Conservation (phyloP, 2,329 filamentous ascomycete species). For the Cytospora piceicola region DNA sequence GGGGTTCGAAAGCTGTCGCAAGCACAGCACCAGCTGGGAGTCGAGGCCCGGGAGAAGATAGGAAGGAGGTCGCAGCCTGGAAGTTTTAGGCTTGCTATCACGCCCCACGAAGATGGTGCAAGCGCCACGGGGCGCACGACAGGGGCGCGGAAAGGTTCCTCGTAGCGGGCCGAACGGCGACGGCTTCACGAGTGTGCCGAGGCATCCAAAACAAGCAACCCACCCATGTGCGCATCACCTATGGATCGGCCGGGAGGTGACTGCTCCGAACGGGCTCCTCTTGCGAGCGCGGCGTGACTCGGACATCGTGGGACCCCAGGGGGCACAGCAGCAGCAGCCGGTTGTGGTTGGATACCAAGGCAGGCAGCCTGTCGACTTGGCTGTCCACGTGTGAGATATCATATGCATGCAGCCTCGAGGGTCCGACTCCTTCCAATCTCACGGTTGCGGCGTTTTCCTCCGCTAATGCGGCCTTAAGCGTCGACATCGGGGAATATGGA, state of each 20-base stretch:
- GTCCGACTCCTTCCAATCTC: constrained; percentile 7
- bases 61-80: not conserved
- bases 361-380: not conserved
- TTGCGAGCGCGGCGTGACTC: not conserved
- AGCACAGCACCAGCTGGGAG: not conserved
- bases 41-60: not conserved
- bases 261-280: not conserved
- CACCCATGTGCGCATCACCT: not conserved
- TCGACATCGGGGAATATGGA: constrained; percentile 10
- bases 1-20: not conserved
- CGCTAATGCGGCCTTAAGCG: not conserved
- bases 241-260: not conserved
- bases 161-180: not conserved
- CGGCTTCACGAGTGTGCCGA: not conserved
- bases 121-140: not conserved
- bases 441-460: not conserved
- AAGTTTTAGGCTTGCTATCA: too few species aligned
- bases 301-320: not conserved
- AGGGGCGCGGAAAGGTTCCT: not conserved
- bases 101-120: not conserved
- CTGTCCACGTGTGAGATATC: constrained; percentile 6
- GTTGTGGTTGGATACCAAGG: not conserved
- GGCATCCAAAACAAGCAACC: not conserved
- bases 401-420: constrained; percentile 7
- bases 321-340: not conserved